A percentile compares a stretch with the other conserved stretches of the same genome.
phyloP scores from a whole-genome alignment of 73 alveolate genomes.

The Tetrahymena borealis region DNA sequence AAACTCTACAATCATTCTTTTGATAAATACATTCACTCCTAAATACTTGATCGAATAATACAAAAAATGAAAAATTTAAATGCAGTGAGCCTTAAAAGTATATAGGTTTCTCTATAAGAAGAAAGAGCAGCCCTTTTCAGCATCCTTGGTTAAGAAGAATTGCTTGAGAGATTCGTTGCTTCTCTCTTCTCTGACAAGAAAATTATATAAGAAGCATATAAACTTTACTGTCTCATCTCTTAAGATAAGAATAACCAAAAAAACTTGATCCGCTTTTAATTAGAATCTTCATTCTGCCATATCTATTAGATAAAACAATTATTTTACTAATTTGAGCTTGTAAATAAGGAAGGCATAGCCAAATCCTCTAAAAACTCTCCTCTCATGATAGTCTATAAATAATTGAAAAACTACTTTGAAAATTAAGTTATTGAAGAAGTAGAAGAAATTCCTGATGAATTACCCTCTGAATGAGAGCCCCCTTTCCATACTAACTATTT shows the following conservation, averaged over 20 bases:
- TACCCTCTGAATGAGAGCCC: neutral
- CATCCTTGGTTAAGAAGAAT: neutral
- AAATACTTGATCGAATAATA: no score
- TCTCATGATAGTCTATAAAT: neutral
- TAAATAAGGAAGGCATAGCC: neutral
- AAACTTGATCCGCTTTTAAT: neutral
- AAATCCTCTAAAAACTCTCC: slow-evolving; percentile 1
- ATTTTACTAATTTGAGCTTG: neutral
- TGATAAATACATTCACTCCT: no score
- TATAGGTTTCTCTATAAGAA: neutral
- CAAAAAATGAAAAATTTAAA: neutral
- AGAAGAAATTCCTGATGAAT: neutral
- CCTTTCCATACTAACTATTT: no score
- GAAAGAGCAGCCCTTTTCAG: neutral
- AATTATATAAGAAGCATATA: neutral
- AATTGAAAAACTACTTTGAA: neutral
- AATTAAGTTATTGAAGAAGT: neutral
- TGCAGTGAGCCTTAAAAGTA: neutral
- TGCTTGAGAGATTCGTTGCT: neutral
- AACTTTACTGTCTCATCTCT: neutral
- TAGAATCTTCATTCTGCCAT: neutral
- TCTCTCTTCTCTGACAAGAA: neutral
- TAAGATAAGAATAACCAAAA: neutral
- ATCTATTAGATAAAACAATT: neutral
- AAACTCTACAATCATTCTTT: no score